phyloP scores from a whole-genome alignment of 2,329 filamentous ascomycete genomes.

The Ascosphaera apis region DNA sequence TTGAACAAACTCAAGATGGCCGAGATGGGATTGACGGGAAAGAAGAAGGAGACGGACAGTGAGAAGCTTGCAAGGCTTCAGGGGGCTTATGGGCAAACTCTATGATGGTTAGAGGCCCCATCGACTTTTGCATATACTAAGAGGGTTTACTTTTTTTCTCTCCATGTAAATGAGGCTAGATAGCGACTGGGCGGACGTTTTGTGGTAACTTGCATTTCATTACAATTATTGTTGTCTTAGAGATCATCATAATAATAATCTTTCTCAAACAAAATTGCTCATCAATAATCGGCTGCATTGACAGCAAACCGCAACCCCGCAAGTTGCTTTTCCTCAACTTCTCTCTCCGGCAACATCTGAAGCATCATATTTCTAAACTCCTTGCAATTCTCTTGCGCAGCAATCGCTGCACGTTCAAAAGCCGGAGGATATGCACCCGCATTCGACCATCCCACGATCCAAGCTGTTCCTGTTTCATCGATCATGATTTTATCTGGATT shows the following conservation, averaged over 20 bases:
- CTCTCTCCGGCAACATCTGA: slow-evolving; percentile 7
- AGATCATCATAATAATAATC: too few relatives aligned
- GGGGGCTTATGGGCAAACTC: neutral
- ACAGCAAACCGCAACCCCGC: neutral
- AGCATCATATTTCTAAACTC: neutral
- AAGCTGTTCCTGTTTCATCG: slow-evolving; percentile 15
- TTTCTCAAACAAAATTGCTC: too few relatives aligned
- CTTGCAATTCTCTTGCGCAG: neutral
- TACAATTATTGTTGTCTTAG: too few relatives aligned
- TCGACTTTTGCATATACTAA: neutral
- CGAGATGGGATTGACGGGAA: slow-evolving; percentile 58
- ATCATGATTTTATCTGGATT: slow-evolving; percentile 16
- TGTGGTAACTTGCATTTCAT: too few relatives aligned
- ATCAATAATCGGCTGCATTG: neutral
- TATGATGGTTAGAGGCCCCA: too few relatives aligned
- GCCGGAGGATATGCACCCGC: slow-evolving; percentile 12
- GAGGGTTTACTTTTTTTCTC: neutral
- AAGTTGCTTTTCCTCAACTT: neutral
- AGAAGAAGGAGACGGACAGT: slow-evolving; percentile 24
- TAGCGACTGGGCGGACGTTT: too few relatives aligned
- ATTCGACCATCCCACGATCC: slow-evolving; percentile 17
- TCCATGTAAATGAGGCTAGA: too few relatives aligned
- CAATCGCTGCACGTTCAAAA: slow-evolving; percentile 7
- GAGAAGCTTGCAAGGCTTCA: neutral
- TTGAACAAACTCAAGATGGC: slow-evolving; percentile 84